Evolutionary conservation across 176 grass and related monocot species (phyloP).

Genomic region (Carex parvula): DNA sequence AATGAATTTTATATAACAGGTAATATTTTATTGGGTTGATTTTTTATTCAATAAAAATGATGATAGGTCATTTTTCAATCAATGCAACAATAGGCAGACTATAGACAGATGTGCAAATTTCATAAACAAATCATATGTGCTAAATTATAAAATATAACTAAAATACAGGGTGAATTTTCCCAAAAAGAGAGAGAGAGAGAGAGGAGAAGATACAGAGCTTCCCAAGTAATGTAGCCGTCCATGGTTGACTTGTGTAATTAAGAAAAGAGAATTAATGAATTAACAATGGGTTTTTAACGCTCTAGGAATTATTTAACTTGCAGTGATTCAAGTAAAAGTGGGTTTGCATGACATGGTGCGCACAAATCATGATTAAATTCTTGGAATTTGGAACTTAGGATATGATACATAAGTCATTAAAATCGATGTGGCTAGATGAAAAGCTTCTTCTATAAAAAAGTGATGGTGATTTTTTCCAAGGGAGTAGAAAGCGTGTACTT

Average conservation of each 20-base stretch:
- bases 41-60: background rate
- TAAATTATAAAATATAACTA: background rate
- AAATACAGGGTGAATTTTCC: background rate
- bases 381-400: background rate
- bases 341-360: constrained; percentile 9
- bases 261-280: background rate
- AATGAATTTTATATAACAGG: background rate
- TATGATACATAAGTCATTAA: background rate
- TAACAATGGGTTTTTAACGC: background rate
- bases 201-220: background rate
- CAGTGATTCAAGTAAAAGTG: background rate
- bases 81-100: background rate
- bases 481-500: background rate
- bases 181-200: background rate
- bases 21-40: background rate
- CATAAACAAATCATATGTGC: background rate
- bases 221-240: background rate
- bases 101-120: background rate
- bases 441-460: constrained; percentile 5
- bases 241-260: background rate
- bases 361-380: background rate
- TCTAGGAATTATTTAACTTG: constrained; percentile 11
- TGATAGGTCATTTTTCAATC: background rate
- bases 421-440: constrained; percentile 18
- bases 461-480: background rate